phyloP scores from a whole-genome alignment of 306 rosid genomes.

The Spatholobus suberectus region DNA sequence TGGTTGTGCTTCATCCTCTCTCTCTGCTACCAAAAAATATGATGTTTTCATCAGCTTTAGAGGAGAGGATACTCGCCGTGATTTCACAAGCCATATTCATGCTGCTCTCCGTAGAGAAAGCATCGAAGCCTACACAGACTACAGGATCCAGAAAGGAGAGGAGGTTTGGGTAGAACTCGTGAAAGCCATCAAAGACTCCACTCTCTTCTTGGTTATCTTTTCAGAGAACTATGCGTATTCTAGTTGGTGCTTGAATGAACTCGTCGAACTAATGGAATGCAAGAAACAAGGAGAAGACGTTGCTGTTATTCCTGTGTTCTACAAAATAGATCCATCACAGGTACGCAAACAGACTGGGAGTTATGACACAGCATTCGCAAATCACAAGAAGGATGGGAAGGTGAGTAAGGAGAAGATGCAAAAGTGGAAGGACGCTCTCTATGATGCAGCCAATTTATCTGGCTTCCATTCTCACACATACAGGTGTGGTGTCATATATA shows the following conservation, averaged over 20 bases:
- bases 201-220: not conserved
- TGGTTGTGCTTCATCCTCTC: too few relatives aligned
- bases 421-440: conserved; percentile 4
- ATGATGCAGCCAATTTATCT: not conserved
- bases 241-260: conserved; percentile 39
- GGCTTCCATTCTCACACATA: not conserved
- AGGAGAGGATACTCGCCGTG: not conserved
- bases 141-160: not conserved
- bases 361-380: not conserved
- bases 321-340: conserved; percentile 25
- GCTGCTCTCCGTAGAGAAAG: not conserved
- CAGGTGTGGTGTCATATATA: too few relatives aligned
- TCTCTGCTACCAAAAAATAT: not conserved
- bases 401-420: not conserved
- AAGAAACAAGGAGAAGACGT: not conserved
- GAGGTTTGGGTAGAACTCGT: not conserved
- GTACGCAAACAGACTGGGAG: not conserved
- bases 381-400: not conserved
- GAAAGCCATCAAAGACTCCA: not conserved
- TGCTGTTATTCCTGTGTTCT: conserved; percentile 33
- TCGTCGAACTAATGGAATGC: conserved; percentile 17
- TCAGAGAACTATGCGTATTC: conserved; percentile 27
- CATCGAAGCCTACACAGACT: not conserved
- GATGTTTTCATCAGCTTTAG: conserved; percentile 34
- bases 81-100: conserved; percentile 22